A percentile compares a stretch with the other conserved stretches of the same genome.
Evolutionary conservation across 768 basidiomycete genomes (phyloP).

Genomic region (Termitomyces sp.): DNA sequence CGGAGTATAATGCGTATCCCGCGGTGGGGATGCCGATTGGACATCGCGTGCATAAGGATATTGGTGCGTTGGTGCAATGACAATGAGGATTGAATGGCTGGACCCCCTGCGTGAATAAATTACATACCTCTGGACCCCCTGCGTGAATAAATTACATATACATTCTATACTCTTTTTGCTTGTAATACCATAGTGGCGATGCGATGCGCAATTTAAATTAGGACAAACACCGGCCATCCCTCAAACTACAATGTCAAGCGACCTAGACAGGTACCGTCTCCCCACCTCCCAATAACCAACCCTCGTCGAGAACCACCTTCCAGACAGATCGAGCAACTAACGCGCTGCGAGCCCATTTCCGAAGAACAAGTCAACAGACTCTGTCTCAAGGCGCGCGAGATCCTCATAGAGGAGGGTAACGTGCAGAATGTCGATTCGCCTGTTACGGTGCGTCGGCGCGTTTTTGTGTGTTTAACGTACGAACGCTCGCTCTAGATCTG

Average conservation of each 20-base stretch:
- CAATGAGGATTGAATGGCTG: slow-evolving; percentile 21
- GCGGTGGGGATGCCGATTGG: slow-evolving; percentile 27
- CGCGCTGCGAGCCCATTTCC: slow-evolving; percentile 91
- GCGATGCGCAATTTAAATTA: too few species aligned
- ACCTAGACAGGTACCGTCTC: slow-evolving; percentile 19
- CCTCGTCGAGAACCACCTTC: too few species aligned
- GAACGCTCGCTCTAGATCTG: slow-evolving; percentile 63
- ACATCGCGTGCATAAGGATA: slow-evolving; percentile 38
- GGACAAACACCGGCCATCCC: too few species aligned
- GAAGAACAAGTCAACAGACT: slow-evolving; percentile 95
- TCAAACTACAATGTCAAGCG: too few species aligned
- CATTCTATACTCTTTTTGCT: too few species aligned
- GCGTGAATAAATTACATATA: too few species aligned
- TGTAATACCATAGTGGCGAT: too few species aligned
- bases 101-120: too few species aligned
- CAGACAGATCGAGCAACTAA: slow-evolving; percentile 94
- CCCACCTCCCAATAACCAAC: not conserved
- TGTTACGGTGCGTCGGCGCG: slow-evolving; percentile 84
- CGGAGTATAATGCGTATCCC: slow-evolving; percentile 40
- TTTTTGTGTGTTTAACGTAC: too few species aligned
- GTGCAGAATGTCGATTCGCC: slow-evolving; percentile 91
- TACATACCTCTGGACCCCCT: too few species aligned
- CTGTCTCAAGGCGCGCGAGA: slow-evolving; percentile 94
- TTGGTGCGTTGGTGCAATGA: slow-evolving; percentile 35
- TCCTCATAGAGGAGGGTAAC: slow-evolving; percentile 96